phyloP scores from a whole-genome alignment of 2,329 filamentous ascomycete genomes.

The Colletotrichum sidae region DNA sequence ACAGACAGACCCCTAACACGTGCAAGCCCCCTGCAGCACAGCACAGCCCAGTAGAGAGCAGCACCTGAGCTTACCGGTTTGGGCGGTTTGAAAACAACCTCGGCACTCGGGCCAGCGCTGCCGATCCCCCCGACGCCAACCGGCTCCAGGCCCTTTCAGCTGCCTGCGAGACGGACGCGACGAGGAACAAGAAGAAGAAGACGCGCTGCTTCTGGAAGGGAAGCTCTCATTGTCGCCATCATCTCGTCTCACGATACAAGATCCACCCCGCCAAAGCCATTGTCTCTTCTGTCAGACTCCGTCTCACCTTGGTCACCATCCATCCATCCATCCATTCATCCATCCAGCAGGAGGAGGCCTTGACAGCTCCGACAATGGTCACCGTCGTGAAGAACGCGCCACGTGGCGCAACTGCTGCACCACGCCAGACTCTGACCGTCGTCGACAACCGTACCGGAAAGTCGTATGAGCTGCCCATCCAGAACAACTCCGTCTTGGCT shows the following conservation, averaged over 20 bases:
- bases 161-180: slow-evolving; percentile 7
- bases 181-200: too few species aligned
- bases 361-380: slow-evolving; percentile 11
- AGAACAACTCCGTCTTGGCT: slow-evolving; percentile 60
- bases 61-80: slow-evolving; percentile 17
- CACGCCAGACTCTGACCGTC: slow-evolving; percentile 53
- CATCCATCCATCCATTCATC: not conserved
- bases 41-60: not conserved
- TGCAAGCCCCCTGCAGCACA: slow-evolving; percentile 16
- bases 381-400: slow-evolving; percentile 31
- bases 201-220: slow-evolving; percentile 1
- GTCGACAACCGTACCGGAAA: slow-evolving; percentile 62
- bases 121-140: slow-evolving; percentile 35
- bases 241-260: slow-evolving; percentile 8
- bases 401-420: slow-evolving; percentile 30
- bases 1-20: slow-evolving; percentile 23
- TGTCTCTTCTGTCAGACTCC: not conserved
- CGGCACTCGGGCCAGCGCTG: slow-evolving; percentile 34
- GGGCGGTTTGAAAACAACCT: slow-evolving; percentile 25
- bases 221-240: slow-evolving; percentile 16
- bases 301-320: not conserved
- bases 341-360: too few species aligned
- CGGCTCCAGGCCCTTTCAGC: slow-evolving; percentile 29
- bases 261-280: slow-evolving; percentile 23
- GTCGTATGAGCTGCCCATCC: slow-evolving; percentile 61